These are phyloP conservation scores for Aegilops bicornis DNA, from an alignment of 176 grass and related monocot genomes.

Conservation along the genomic window DNA sequence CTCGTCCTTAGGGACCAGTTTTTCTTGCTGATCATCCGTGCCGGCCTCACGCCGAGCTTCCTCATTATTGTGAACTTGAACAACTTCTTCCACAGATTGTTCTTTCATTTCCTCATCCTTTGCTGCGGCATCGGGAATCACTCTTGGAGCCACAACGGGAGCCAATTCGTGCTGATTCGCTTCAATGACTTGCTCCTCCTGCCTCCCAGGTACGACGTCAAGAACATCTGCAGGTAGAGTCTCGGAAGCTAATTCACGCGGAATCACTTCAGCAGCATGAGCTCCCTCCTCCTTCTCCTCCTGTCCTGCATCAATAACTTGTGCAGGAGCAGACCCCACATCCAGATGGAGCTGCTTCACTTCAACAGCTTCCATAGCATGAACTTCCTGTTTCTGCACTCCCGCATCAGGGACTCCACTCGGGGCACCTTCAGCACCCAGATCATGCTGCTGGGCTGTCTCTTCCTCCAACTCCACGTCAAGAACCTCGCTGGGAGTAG, in stretches of 20 bases:
- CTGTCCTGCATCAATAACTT: background rate
- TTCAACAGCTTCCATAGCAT: background rate
- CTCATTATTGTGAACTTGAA: slow-evolving; percentile 11
- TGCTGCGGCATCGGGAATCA: slow-evolving; percentile 7
- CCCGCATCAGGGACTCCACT: background rate
- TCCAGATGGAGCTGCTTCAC: background rate
- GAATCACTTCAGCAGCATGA: slow-evolving; percentile 6
- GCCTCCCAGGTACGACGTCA: background rate
- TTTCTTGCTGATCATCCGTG: slow-evolving; percentile 14
- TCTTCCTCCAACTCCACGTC: slow-evolving; percentile 18
- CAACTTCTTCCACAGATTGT: slow-evolving; percentile 1
- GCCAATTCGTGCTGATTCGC: background rate
- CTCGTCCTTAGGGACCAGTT: slow-evolving; percentile 9
- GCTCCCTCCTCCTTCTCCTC: slow-evolving; percentile 27
- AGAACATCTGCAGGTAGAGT: slow-evolving; percentile 7
- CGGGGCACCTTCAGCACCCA: background rate
- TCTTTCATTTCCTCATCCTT: slow-evolving; percentile 6
- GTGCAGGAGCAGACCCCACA: background rate
- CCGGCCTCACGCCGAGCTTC: slow-evolving; percentile 25
- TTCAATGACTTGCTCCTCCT: slow-evolving; percentile 13
- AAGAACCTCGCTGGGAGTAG: background rate
- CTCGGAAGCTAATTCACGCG: slow-evolving; percentile 25
- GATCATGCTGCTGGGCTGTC: background rate
- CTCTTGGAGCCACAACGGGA: slow-evolving; percentile 10
- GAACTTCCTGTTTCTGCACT: background rate